A percentile compares a stretch with the other conserved stretches of the same genome.
phyloP scores from a whole-genome alignment of 163 green algal genomes.

The Picocystis sp. region DNA sequence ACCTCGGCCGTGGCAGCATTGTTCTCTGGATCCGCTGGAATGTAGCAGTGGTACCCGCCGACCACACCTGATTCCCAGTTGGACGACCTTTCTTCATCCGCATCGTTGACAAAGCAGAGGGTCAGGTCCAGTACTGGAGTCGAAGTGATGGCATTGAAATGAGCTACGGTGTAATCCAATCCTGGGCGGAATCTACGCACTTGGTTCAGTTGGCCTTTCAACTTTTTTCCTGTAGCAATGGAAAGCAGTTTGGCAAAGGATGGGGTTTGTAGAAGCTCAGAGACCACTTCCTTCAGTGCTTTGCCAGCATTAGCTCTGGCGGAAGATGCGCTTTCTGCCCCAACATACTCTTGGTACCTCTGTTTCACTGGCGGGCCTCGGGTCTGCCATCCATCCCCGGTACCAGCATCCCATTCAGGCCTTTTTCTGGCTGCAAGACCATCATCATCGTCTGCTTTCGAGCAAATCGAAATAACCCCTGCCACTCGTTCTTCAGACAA shows the following conservation, averaged over 20 bases:
- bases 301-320: constrained; percentile 9
- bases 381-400: constrained; percentile 22
- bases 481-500: constrained; percentile 1
- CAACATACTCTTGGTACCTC: constrained; percentile 41
- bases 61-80: constrained; percentile 47
- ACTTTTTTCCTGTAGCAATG: background rate
- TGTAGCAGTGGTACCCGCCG: constrained; percentile 68
- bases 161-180: constrained; percentile 72
- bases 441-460: constrained; percentile 27
- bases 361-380: constrained; percentile 63
- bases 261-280: constrained; percentile 2
- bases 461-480: constrained; percentile 8
- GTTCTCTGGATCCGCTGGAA: constrained; percentile 40
- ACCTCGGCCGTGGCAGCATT: constrained; percentile 21
- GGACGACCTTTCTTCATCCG: constrained; percentile 9
- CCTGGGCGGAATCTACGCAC: constrained; percentile 55
- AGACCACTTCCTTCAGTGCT: constrained; percentile 21
- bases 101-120: constrained; percentile 53
- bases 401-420: constrained; percentile 26
- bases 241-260: background rate
- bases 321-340: constrained; percentile 11
- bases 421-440: constrained; percentile 21
- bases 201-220: background rate
- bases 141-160: constrained; percentile 32
- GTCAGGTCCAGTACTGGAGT: constrained; percentile 43